These are phyloP conservation scores for Rhizomucor pusillus DNA, from an alignment of 371 early-diverging fungal genomes.

Conservation along the genomic window DNA sequence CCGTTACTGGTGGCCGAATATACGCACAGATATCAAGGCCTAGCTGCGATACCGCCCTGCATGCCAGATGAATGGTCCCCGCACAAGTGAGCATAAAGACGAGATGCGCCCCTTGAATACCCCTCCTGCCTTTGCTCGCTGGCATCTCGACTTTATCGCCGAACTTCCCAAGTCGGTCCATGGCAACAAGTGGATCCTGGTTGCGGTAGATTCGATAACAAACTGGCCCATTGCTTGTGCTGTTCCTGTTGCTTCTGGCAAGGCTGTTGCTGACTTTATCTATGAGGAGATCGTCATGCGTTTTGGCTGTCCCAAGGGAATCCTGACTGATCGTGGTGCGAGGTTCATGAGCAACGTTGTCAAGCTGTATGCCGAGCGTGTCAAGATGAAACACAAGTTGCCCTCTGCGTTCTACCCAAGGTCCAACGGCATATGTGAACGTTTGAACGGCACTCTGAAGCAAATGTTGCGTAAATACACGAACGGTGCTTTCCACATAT, in stretches of 20 bases:
- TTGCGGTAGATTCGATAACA: conserved; percentile 40
- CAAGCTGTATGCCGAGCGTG: no score
- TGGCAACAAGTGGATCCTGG: conserved; percentile 21
- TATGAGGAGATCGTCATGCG: conserved; percentile 30
- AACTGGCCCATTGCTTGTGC: conserved; percentile 40
- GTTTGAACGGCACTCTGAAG: conserved; percentile 13
- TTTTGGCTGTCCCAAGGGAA: conserved; percentile 28
- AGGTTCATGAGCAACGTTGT: no score
- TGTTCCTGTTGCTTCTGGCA: conserved; percentile 26
- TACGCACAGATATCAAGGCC: conserved; percentile 10
- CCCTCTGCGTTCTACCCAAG: conserved; percentile 23
- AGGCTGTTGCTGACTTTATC: conserved; percentile 13
- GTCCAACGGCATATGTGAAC: conserved; percentile 24
- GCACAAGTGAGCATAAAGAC: conserved; percentile 2
- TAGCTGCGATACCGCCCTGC: conserved; percentile 17
- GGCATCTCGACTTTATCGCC: conserved; percentile 30
- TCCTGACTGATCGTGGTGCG: conserved; percentile 22
- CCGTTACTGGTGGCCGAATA: conserved; percentile 31
- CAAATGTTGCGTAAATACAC: conserved; percentile 11
- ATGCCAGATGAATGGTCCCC: conserved; percentile 20
- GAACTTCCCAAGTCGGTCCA: conserved; percentile 16
- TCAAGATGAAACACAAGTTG: conserved; percentile 13
- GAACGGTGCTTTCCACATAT: conserved; percentile 5
- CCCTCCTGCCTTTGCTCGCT: conserved; percentile 12
- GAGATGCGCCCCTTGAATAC: conserved; percentile 11